Evolutionary conservation across 1,284 basidiomycete genomes (phyloP), one percentile per base, ranked within the genome.

Genomic region (Ceratobasidium sp.): DNA sequence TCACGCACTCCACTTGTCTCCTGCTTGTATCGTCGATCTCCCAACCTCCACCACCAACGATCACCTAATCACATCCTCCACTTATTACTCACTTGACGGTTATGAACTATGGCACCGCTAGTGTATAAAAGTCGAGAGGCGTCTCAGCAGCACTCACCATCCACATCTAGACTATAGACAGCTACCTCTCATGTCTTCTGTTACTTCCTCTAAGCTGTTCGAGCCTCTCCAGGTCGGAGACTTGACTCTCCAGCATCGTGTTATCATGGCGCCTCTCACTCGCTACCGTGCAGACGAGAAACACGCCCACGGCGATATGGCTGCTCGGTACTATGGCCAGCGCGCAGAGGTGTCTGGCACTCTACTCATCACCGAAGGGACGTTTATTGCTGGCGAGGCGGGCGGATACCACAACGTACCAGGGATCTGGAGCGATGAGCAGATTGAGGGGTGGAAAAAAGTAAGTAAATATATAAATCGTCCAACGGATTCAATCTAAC

Each of bases 221-320:
- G 79, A 81, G 55, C 85, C 87, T 11, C 76, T 84, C 64, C 78
- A 80, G 52, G 78, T 87, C 47, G 86, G 87, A n/a, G 73, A 78
- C 13, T 49, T 83, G 63, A 75, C 76, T 9, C 82, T 87, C 49
- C 69, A 80, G 55, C 84, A 87, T 75, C 82, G 86, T 13, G 78
- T 87, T 47, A 85, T 84, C 7, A 78, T 87, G 58, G 85, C 85
- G 0, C 86, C 86, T 1, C 77, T 87, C 70, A 87, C 87, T 7
- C 78, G 83, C 57, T 77, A 75, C 76, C 80, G 83, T 35, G 82
- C 82, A 11, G 77, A 79, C 72, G 72, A 66, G 8, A 13, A 74
- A 1, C 78, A 78, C 50, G 77, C 80, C 8, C 80, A 78, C 26
- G 57, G 76, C 21, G 79, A 81, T 41, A 43, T 75, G 16, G 69